These are phyloP conservation scores for Rubia peregrina DNA, from an alignment of 305 asterid species.

Conservation along the genomic window DNA sequence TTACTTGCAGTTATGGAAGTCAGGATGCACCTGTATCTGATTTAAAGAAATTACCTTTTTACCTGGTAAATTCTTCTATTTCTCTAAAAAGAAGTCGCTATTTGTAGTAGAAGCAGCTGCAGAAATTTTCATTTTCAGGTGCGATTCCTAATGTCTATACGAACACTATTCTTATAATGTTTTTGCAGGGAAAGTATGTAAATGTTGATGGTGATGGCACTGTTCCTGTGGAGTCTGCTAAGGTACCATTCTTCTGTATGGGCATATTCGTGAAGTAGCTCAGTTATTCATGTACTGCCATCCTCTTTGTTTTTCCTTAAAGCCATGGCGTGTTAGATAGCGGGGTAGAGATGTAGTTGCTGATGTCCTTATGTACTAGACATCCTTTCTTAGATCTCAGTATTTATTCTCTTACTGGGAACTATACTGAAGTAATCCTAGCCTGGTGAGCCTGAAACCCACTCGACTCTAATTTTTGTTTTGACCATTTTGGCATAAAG, in stretches of 20 bases:
- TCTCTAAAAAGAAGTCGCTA: not conserved
- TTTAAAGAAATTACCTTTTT: constrained; percentile 51
- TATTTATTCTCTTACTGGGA: too few species aligned
- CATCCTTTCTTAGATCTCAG: not conserved
- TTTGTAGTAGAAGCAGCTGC: not conserved
- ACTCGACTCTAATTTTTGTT: too few species aligned
- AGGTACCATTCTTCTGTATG: constrained; percentile 36
- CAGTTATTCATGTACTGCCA: not conserved
- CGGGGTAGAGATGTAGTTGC: not conserved
- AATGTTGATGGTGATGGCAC: constrained; percentile 95
- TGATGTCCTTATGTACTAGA: not conserved
- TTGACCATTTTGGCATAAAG: too few species aligned
- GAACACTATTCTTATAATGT: too few species aligned
- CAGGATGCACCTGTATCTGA: constrained; percentile 64
- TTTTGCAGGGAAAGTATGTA: constrained; percentile 67
- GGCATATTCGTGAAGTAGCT: not conserved
- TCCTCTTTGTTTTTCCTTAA: not conserved
- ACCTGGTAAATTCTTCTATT: constrained; percentile 37
- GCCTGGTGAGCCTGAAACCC: too few species aligned
- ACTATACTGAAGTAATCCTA: too few species aligned
- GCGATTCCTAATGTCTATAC: not conserved
- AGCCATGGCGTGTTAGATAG: not conserved
- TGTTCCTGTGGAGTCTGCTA: constrained; percentile 89
- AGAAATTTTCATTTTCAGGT: not conserved
- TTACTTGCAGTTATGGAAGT: constrained; percentile 80